These are phyloP conservation scores for Rhodofomes roseus DNA, from an alignment of 1,284 basidiomycete genomes.

Conservation along the genomic window DNA sequence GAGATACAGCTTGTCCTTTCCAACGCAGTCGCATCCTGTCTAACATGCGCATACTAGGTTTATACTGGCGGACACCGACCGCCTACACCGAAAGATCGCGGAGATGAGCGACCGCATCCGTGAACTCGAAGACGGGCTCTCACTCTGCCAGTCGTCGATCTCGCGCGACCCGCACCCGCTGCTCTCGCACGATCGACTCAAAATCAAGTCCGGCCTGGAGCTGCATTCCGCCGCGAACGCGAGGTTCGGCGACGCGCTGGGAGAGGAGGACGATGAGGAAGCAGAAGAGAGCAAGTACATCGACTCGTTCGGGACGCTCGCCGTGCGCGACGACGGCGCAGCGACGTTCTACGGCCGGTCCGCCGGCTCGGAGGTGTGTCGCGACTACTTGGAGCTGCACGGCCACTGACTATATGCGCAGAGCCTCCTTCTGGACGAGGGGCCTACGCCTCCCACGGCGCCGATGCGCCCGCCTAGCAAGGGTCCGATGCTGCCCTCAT, in stretches of 20 bases:
- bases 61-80: slow-evolving; percentile 72
- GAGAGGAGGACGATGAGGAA: slow-evolving; percentile 5
- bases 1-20: too few species aligned
- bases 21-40: too few species aligned
- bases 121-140: slow-evolving; percentile 67
- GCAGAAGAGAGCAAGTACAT: slow-evolving; percentile 21
- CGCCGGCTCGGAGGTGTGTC: slow-evolving; percentile 46
- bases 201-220: slow-evolving; percentile 49
- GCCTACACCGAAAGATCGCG: slow-evolving; percentile 66
- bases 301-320: slow-evolving; percentile 53
- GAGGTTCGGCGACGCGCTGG: not conserved
- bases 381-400: not conserved
- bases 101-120: slow-evolving; percentile 74
- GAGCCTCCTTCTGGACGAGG: slow-evolving; percentile 28
- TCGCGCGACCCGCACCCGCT: slow-evolving; percentile 56
- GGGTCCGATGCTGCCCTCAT: slow-evolving; percentile 18
- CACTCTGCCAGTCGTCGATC: slow-evolving; percentile 39
- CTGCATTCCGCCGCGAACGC: slow-evolving; percentile 21
- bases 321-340: slow-evolving; percentile 55
- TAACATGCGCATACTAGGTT: slow-evolving; percentile 40
- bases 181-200: slow-evolving; percentile 52
- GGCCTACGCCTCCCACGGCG: slow-evolving; percentile 6
- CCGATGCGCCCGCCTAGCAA: slow-evolving; percentile 3
- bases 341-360: slow-evolving; percentile 67
- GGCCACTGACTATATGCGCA: slow-evolving; percentile 9